These are phyloP conservation scores for Blastomyces parvus DNA, from an alignment of 2,329 filamentous ascomycete species.

Conservation along the genomic window DNA sequence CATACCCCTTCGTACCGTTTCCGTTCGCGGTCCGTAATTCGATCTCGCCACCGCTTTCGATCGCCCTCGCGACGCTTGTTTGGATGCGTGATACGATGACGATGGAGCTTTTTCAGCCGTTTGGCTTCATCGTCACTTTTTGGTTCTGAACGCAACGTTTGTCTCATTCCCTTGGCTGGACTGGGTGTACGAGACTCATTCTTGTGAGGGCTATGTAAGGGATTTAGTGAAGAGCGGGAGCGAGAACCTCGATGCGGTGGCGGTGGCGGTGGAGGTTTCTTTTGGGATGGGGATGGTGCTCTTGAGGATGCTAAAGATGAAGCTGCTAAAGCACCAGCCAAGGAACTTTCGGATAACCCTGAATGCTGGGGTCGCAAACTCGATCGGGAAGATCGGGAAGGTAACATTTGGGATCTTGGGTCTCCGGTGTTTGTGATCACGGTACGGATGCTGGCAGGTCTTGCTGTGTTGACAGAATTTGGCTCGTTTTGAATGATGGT, in stretches of 20 bases:
- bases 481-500: not conserved
- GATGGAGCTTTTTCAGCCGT: slow-evolving; percentile 23
- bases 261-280: slow-evolving; percentile 30
- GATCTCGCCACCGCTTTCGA: slow-evolving; percentile 37
- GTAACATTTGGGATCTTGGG: not conserved
- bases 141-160: slow-evolving; percentile 34
- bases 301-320: slow-evolving; percentile 39
- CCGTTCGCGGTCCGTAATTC: slow-evolving; percentile 37
- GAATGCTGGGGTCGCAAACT: slow-evolving; percentile 23
- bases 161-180: slow-evolving; percentile 31
- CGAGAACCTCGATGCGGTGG: slow-evolving; percentile 31
- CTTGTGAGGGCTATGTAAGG: slow-evolving; percentile 24
- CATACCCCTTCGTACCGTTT: slow-evolving; percentile 44
- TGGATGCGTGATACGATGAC: slow-evolving; percentile 34
- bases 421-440: not conserved
- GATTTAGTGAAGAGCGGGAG: slow-evolving; percentile 29
- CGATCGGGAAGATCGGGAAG: slow-evolving; percentile 17
- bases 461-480: not conserved
- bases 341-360: slow-evolving; percentile 29
- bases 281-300: slow-evolving; percentile 31
- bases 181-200: slow-evolving; percentile 27
- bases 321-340: slow-evolving; percentile 40
- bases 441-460: not conserved
- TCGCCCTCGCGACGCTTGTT: slow-evolving; percentile 42
- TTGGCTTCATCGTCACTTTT: slow-evolving; percentile 29